Evolutionary conservation across 2,329 filamentous ascomycete species (phyloP), one percentile per base, ranked within the genome.

Genomic region (Trichoderma endophyticum): DNA sequence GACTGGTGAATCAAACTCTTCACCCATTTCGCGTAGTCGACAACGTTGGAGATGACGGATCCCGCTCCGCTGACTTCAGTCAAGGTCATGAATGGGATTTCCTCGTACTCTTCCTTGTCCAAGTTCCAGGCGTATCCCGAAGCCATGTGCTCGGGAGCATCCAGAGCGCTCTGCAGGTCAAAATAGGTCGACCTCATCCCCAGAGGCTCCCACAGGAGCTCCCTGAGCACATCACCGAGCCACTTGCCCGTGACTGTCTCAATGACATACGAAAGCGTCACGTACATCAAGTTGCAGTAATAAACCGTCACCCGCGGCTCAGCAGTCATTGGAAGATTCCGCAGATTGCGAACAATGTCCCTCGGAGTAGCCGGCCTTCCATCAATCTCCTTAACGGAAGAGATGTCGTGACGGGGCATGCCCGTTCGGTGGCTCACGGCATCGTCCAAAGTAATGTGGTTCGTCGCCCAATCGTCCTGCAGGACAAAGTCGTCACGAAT

Each of bases 401-500:
- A 73, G 14, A 30, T n/a, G 57, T 86, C 83, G 76, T 84, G 85
- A 48, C 80, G 74, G 1, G 86, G 80, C 72, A 87, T 80, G 11
- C 87, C 87, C 0, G 84, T 86, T 5, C 86, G 82, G 75, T 90
- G 87, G 64, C 83, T 83, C 1, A 87, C 80, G 3, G 86, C 83
- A 71, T 90, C 88, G 70, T 89, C 85, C 7, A 89, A 77, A 0
- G 86, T 89, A 54, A 88, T 77, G 72, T 86, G 82, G 28, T 80
- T 77, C 1, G 86, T 89, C 15, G 83, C 81, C 75, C 82, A 84
- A 0, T 81, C 79, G 66, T 86, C 83, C 14, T 80, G 73, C 12
- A 88, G 79, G 1, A 87, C 83, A 72, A 89, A 89, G 65, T 89
- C 87, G 1, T 86, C 84, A 1, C 81, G 82, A 4, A 89, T 80